Conservation (phyloP, 768 basidiomycete genomes). For the Crassisporium funariophilum region DNA sequence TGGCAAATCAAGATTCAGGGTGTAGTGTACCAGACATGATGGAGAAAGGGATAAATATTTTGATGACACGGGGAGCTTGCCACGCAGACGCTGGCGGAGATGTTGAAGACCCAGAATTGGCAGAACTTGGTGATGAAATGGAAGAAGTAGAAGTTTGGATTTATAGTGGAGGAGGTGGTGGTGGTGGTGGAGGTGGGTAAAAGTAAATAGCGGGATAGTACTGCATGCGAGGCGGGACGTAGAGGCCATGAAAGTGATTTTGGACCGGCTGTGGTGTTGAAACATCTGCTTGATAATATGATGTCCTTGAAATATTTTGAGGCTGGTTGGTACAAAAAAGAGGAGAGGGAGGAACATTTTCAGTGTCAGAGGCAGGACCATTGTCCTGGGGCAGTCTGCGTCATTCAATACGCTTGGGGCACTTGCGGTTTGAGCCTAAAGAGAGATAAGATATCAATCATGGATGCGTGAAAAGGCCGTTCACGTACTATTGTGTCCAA, state of each 20-base stretch:
- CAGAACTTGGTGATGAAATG: neutral
- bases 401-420: neutral
- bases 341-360: too few species aligned
- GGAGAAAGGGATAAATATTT: neutral
- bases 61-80: neutral
- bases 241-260: too few species aligned
- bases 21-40: neutral
- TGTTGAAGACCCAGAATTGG: neutral
- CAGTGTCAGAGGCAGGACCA: too few species aligned
- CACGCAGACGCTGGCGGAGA: neutral
- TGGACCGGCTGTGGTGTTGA: too few species aligned
- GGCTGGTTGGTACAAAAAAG: too few species aligned
- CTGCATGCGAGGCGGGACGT: too few species aligned
- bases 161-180: neutral
- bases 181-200: neutral
- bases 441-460: conserved; percentile 1
- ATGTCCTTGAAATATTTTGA: too few species aligned
- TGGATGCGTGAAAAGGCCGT: neutral
- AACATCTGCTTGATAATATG: too few species aligned
- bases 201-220: neutral
- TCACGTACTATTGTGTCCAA: neutral
- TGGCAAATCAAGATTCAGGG: neutral
- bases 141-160: neutral
- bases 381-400: too few species aligned
- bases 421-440: neutral